A percentile compares a stretch with the other conserved stretches of the same genome.
These are phyloP conservation scores for Vanilla planifolia DNA, from an alignment of 106 monocot species.

Conservation along the genomic window DNA sequence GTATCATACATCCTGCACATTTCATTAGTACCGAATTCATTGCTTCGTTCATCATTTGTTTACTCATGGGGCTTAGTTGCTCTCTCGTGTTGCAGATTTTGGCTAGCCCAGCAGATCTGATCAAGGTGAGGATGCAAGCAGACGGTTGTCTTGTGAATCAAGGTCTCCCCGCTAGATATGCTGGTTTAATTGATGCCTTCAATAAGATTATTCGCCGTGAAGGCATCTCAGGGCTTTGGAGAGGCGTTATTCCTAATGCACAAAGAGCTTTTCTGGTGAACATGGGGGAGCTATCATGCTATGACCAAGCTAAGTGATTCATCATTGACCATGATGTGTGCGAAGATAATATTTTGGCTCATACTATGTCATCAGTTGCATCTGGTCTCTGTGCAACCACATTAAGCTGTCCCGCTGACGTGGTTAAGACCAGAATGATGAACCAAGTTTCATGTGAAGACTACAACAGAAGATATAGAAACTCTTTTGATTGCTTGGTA, in stretches of 20 bases:
- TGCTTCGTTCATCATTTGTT: neutral
- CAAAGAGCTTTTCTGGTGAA: constrained; percentile 93
- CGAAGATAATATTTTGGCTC: constrained; percentile 57
- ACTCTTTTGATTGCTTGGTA: constrained; percentile 70
- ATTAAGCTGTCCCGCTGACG: constrained; percentile 91
- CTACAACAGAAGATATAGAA: constrained; percentile 20
- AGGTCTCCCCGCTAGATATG: constrained; percentile 45
- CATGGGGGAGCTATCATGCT: constrained; percentile 92
- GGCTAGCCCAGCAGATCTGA: constrained; percentile 82
- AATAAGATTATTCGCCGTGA: constrained; percentile 53
- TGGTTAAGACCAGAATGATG: constrained; percentile 90
- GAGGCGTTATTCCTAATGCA: constrained; percentile 67
- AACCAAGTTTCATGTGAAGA: constrained; percentile 34
- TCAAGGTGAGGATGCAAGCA: constrained; percentile 96
- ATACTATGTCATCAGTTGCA: constrained; percentile 67
- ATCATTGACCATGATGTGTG: constrained; percentile 46
- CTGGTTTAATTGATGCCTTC: constrained; percentile 52
- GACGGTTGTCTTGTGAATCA: constrained; percentile 36
- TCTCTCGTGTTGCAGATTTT: constrained; percentile 35
- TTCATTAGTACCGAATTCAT: neutral
- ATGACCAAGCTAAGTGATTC: constrained; percentile 77
- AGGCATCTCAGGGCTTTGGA: constrained; percentile 72
- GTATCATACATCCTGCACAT: neutral
- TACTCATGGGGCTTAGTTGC: neutral
- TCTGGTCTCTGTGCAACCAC: constrained; percentile 78